Percentiles rank a stretch among this genome's conserved stretches.
Conservation (phyloP, 2,329 filamentous ascomycete species). For the Hypomyces perniciosus region DNA sequence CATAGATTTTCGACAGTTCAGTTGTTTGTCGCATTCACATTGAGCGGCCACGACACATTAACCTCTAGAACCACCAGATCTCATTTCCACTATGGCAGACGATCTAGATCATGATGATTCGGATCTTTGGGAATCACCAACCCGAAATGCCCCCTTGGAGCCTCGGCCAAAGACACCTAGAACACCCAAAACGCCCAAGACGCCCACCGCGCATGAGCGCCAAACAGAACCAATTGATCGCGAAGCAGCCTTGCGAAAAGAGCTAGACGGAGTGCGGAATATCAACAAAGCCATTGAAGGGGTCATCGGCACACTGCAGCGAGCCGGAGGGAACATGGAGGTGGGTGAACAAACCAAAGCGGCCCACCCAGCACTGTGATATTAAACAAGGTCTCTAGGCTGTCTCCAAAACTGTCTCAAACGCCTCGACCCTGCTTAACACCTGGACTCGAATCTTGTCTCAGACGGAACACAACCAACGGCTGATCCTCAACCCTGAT, state of each 20-base stretch:
- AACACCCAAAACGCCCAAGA: conserved; percentile 44
- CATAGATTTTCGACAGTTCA: background rate
- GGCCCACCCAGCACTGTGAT: background rate
- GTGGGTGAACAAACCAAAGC: conserved; percentile 34
- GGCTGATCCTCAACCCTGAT: conserved; percentile 76
- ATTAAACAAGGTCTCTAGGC: conserved; percentile 41
- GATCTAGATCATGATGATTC: conserved; percentile 40
- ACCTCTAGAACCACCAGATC: background rate
- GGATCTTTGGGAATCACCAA: conserved; percentile 44
- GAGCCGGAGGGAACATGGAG: conserved; percentile 71
- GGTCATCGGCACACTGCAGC: conserved; percentile 64
- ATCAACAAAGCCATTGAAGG: conserved; percentile 86
- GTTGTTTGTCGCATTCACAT: background rate
- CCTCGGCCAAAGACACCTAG: conserved; percentile 36
- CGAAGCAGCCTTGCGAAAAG: conserved; percentile 67
- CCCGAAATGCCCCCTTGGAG: conserved; percentile 25
- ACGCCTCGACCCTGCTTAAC: conserved; percentile 82
- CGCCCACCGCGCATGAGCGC: conserved; percentile 34
- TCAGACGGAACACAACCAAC: conserved; percentile 95
- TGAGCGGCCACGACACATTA: background rate
- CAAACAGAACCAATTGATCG: conserved; percentile 50
- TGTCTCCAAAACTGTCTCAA: conserved; percentile 77
- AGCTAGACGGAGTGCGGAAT: conserved; percentile 75
- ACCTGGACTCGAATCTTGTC: conserved; percentile 95
- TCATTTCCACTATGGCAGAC: conserved; percentile 35